phyloP scores from a whole-genome alignment of 441 rosid genomes.

The Populus hybrid region DNA sequence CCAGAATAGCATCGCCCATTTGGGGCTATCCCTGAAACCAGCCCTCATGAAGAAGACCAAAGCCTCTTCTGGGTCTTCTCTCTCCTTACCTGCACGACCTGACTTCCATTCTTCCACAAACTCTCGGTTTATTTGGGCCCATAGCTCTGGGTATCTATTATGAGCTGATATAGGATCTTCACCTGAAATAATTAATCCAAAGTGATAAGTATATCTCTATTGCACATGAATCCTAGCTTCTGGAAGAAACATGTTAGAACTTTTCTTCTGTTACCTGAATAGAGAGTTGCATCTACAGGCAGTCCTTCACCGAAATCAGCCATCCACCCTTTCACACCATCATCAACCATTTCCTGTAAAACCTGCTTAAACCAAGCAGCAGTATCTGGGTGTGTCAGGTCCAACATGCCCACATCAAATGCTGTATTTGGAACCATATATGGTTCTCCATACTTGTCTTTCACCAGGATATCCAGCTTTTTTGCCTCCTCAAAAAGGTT shows the following conservation, averaged over 20 bases:
- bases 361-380: constrained; percentile 61
- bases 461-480: constrained; percentile 53
- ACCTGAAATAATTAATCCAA: constrained; percentile 32
- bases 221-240: not conserved
- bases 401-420: constrained; percentile 73
- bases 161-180: constrained; percentile 68
- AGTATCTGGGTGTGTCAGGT: constrained; percentile 60
- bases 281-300: constrained; percentile 56
- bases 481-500: constrained; percentile 61
- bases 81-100: constrained; percentile 26
- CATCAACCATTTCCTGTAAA: constrained; percentile 58
- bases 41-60: constrained; percentile 72
- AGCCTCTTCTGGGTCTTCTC: constrained; percentile 38
- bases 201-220: not conserved
- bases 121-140: constrained; percentile 69
- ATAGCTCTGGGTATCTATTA: constrained; percentile 72
- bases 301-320: constrained; percentile 86
- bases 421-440: constrained; percentile 76
- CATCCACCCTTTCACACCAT: constrained; percentile 77
- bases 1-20: constrained; percentile 76
- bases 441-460: constrained; percentile 46
- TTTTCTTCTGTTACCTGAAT: constrained; percentile 44
- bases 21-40: constrained; percentile 68
- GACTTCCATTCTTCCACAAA: constrained; percentile 67
- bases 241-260: not conserved